Evolutionary conservation across 2,329 filamentous ascomycete species (phyloP).

Genomic region (Aspergillus sp.): DNA sequence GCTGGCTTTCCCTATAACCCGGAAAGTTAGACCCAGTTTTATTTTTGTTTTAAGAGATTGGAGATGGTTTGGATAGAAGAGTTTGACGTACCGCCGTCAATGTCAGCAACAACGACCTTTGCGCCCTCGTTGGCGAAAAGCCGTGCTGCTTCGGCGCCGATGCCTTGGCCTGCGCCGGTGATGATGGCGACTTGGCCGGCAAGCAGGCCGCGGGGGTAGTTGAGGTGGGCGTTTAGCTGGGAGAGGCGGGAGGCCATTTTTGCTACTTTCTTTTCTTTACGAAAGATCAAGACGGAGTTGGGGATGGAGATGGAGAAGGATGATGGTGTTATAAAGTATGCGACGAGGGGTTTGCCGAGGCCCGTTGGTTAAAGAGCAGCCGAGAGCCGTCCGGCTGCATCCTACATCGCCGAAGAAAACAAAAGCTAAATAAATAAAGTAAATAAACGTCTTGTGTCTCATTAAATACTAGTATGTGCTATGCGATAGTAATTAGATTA

Average conservation of each 20-base stretch:
- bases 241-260: conserved; percentile 56
- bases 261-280: conserved; percentile 11
- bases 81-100: conserved; percentile 63
- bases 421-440: background rate
- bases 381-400: conserved; percentile 8
- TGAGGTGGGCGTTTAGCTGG: conserved; percentile 76
- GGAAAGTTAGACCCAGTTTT: background rate
- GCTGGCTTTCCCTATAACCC: conserved; percentile 62
- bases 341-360: conserved; percentile 9
- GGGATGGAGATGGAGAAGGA: background rate
- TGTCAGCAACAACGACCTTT: conserved; percentile 79
- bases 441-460: background rate
- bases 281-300: background rate
- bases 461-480: background rate
- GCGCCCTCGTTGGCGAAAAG: conserved; percentile 87
- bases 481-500: background rate
- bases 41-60: too few relatives aligned
- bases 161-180: conserved; percentile 82
- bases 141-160: conserved; percentile 78
- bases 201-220: conserved; percentile 77
- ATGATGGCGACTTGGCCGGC: conserved; percentile 82
- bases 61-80: background rate
- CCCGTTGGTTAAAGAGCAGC: conserved; percentile 11
- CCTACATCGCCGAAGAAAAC: background rate
- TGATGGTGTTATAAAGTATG: background rate